Evolutionary conservation across 495 filamentous ascomycete species (phyloP).

Genomic region (Penicillium samsonianum): DNA sequence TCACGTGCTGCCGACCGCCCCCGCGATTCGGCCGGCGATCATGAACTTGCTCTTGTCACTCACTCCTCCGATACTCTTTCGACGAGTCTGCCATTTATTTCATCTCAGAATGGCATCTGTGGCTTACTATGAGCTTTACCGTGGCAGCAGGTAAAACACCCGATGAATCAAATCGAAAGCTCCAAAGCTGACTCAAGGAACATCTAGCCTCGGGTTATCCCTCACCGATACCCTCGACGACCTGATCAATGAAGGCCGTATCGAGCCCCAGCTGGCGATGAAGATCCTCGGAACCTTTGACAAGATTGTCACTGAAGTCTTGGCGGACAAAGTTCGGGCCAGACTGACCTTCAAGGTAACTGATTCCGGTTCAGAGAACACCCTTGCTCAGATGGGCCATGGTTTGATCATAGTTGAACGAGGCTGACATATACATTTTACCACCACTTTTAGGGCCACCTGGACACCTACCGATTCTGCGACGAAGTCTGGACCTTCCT

Average conservation of each 20-base stretch:
- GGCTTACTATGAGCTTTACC: slow-evolving; percentile 91
- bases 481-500: slow-evolving; percentile 99
- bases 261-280: slow-evolving; percentile 98
- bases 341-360: slow-evolving; percentile 93
- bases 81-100: slow-evolving; percentile 8
- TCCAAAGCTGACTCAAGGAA: slow-evolving; percentile 14
- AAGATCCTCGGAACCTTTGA: slow-evolving; percentile 95
- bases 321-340: slow-evolving; percentile 88
- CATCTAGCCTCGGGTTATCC: slow-evolving; percentile 77
- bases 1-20: slow-evolving; percentile 5
- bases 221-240: slow-evolving; percentile 97
- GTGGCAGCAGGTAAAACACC: slow-evolving; percentile 79
- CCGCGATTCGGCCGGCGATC: slow-evolving; percentile 11
- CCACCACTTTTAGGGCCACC: slow-evolving; percentile 67
- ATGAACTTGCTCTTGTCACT: slow-evolving; percentile 22
- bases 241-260: slow-evolving; percentile 85
- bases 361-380: neutral
- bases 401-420: neutral
- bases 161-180: neutral
- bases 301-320: slow-evolving; percentile 78
- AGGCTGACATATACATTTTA: slow-evolving; percentile 17
- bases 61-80: slow-evolving; percentile 10
- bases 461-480: slow-evolving; percentile 99
- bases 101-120: slow-evolving; percentile 20
- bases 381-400: neutral